Evolutionary conservation across 2,329 filamentous ascomycete species (phyloP).

Genomic region (Verticillium klebahnii): DNA sequence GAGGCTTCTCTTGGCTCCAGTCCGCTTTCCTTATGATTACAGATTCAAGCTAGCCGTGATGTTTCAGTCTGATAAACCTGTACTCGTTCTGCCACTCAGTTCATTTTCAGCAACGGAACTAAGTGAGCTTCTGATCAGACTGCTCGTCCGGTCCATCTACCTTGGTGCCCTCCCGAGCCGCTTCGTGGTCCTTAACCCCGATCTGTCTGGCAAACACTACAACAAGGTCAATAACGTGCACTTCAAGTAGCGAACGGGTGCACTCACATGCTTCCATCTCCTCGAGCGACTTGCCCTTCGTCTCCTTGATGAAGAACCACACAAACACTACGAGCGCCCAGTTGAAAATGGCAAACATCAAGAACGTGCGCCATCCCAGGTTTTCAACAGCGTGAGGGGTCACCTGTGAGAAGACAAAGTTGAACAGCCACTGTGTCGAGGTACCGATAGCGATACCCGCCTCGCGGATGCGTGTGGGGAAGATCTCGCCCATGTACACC

Average conservation of each 20-base stretch:
- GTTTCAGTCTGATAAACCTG: no score
- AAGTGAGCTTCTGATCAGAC: background rate
- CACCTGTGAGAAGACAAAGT: conserved; percentile 42
- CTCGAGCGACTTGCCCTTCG: conserved; percentile 36
- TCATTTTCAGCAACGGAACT: no score
- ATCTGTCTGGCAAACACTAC: background rate
- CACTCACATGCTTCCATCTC: conserved; percentile 28
- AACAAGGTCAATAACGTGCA: background rate
- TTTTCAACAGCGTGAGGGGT: conserved; percentile 43
- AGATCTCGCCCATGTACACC: conserved; percentile 46
- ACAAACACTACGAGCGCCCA: conserved; percentile 37
- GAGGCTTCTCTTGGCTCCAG: no score
- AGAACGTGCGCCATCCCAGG: conserved; percentile 41
- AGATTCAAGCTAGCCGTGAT: no score
- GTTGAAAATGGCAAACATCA: conserved; percentile 46
- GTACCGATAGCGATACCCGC: conserved; percentile 44
- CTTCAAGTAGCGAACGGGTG: no score
- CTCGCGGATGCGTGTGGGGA: conserved; percentile 45
- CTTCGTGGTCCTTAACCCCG: background rate
- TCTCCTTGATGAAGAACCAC: conserved; percentile 39
- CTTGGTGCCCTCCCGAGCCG: background rate
- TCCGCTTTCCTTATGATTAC: no score
- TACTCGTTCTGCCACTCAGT: no score
- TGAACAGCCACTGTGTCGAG: conserved; percentile 46
- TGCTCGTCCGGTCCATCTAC: background rate